Evolutionary conservation across 306 rosid genomes (phyloP), one percentile per base, ranked within the genome.

Genomic region (Amphicarpaea edgeworthii): DNA sequence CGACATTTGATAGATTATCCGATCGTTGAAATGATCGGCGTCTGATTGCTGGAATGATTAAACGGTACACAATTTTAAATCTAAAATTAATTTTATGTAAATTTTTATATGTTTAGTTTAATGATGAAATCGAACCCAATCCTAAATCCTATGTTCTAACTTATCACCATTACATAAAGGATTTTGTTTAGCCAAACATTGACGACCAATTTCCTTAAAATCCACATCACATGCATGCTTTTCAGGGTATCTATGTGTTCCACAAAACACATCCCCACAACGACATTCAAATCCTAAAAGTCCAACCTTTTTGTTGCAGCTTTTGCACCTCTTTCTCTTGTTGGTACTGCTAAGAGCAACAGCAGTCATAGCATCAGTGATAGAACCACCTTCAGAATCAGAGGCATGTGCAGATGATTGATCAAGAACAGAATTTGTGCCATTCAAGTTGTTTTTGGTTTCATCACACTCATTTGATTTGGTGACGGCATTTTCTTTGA

Each of bases 251-350:
- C 83, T 73, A 65, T 81, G 85, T 16, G 10, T 54, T 46, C 80
- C 84, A 59, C 88, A 78, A 17, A 78, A 78, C 73, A 78, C 4
- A 4, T 64, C 9, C 1, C 84, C 86, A 37, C n/a, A n/a, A n/a
- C n/a, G 83, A n/a, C 83, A 85, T 7, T 12, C 1, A 3, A 80
- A 81, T 16, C 81, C 85, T 7, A 37, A 16, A 37, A 77, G 1
- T 46, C 85, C 80, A 23, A 72, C 70, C 46, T 42, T 84, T 34
- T 72, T 80, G 64, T 84, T 76, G 82, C 85, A 84, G 4, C 26
- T 72, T 41, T 49, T 59, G 80, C 85, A 84, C 30, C 80, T 58
- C 2, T 30, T 71, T 7, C 32, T 69, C 67, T 59, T 64, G 8
- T 38, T 38, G 21, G 40, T 53, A 17, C 40, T 0, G 40, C n/a